phyloP scores from a whole-genome alignment of 345 rosid genomes.

The Abelmoschus esculentus region DNA sequence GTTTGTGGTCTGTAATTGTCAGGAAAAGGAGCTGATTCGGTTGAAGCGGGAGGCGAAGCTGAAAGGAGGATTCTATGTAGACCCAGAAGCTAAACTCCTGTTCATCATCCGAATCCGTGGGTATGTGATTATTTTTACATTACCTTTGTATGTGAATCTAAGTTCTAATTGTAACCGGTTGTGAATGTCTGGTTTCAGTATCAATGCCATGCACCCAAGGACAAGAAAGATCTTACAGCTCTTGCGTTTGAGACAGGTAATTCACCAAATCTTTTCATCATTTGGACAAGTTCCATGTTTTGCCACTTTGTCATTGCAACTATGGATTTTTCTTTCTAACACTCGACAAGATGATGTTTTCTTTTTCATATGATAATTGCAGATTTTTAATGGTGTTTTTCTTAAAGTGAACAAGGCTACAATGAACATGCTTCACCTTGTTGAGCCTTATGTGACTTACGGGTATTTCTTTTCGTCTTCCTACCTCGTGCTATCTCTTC shows the following conservation, averaged over 20 bases:
- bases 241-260: constrained; percentile 85
- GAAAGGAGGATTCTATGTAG: constrained; percentile 87
- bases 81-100: constrained; percentile 78
- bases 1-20: not conserved
- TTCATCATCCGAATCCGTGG: constrained; percentile 76
- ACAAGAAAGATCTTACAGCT: constrained; percentile 83
- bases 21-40: constrained; percentile 60
- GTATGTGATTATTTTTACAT: constrained; percentile 22
- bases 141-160: not conserved
- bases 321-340: too few relatives aligned
- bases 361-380: constrained; percentile 19
- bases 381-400: not conserved
- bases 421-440: not conserved
- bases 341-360: too few relatives aligned
- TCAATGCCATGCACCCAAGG: constrained; percentile 82
- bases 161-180: not conserved
- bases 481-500: not conserved
- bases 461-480: constrained; percentile 40
- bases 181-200: constrained; percentile 27
- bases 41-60: constrained; percentile 79
- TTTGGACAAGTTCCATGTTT: not conserved
- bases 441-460: constrained; percentile 82
- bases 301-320: too few relatives aligned
- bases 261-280: not conserved
- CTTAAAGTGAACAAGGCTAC: not conserved